Evolutionary conservation across 495 filamentous ascomycete genomes (phyloP).

Genomic region (Lepidopterella palustris): DNA sequence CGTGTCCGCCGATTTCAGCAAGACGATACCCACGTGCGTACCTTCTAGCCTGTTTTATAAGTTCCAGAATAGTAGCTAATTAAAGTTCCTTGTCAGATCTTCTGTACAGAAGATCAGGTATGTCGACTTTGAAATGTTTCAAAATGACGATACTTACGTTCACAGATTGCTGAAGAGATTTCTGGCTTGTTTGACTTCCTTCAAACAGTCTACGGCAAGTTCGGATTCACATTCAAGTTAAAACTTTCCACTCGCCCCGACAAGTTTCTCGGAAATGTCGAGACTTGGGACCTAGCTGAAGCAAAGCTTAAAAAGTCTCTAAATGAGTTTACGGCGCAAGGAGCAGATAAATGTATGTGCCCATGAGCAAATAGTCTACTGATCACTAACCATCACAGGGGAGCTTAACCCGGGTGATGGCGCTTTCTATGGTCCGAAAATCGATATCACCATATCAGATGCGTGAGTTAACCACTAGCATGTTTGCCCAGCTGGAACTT

Average conservation of each 20-base stretch:
- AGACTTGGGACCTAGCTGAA: slow-evolving; percentile 85
- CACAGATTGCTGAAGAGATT: slow-evolving; percentile 74
- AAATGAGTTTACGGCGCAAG: slow-evolving; percentile 60
- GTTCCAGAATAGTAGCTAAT: too few species aligned
- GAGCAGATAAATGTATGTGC: slow-evolving; percentile 64
- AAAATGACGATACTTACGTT: neutral
- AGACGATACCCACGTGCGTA: slow-evolving; percentile 94
- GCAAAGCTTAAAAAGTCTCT: slow-evolving; percentile 67
- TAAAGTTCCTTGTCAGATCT: too few species aligned
- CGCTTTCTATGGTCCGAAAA: slow-evolving; percentile 95
- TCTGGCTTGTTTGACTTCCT: slow-evolving; percentile 85
- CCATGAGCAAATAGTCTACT: too few species aligned
- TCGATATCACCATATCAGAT: slow-evolving; percentile 86
- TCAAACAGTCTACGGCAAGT: slow-evolving; percentile 71
- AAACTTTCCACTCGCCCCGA: slow-evolving; percentile 94
- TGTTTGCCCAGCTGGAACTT: too few species aligned
- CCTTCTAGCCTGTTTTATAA: too few species aligned
- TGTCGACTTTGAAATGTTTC: neutral
- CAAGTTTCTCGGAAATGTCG: slow-evolving; percentile 78
- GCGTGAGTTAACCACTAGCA: too few species aligned
- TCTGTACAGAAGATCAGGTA: slow-evolving; percentile 61
- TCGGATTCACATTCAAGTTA: slow-evolving; percentile 93
- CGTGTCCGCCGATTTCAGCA: slow-evolving; percentile 90
- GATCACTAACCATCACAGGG: too few species aligned
- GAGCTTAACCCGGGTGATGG: slow-evolving; percentile 87